Conservation (phyloP, 2,329 filamentous ascomycete species). For the Pseudohalonectria lignicola region DNA sequence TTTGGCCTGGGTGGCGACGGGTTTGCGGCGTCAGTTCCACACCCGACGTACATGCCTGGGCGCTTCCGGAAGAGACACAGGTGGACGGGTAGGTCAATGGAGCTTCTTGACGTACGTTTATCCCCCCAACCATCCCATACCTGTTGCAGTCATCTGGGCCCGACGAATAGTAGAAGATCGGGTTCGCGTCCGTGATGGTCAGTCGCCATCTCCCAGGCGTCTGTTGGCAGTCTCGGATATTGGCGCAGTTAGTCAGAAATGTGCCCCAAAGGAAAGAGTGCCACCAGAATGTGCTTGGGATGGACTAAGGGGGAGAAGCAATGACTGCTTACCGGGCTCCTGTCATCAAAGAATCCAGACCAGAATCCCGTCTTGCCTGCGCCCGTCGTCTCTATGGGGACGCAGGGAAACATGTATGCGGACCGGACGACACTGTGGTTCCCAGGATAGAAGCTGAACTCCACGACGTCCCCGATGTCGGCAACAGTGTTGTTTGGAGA, state of each 20-base stretch:
- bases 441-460: slow-evolving; percentile 39
- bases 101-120: slow-evolving; percentile 21
- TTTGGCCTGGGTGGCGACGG: not conserved
- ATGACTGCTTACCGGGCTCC: not conserved
- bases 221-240: too few relatives aligned
- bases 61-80: too few relatives aligned
- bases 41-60: too few relatives aligned
- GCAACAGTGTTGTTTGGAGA: slow-evolving; percentile 30
- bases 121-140: slow-evolving; percentile 30
- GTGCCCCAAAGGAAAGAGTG: too few relatives aligned
- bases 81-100: too few relatives aligned
- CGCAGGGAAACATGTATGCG: slow-evolving; percentile 36
- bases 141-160: slow-evolving; percentile 20
- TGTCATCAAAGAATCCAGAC: slow-evolving; percentile 2
- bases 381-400: slow-evolving; percentile 16
- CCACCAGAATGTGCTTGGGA: too few relatives aligned
- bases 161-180: slow-evolving; percentile 34
- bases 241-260: too few relatives aligned
- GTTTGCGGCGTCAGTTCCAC: too few relatives aligned
- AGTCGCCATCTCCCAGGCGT: slow-evolving; percentile 27
- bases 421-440: slow-evolving; percentile 39
- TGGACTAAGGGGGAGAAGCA: too few relatives aligned
- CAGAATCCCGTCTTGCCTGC: slow-evolving; percentile 1
- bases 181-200: slow-evolving; percentile 25
- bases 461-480: slow-evolving; percentile 31